These are phyloP conservation scores for Quercus lobata DNA, from an alignment of 331 rosid genomes.

Conservation along the genomic window DNA sequence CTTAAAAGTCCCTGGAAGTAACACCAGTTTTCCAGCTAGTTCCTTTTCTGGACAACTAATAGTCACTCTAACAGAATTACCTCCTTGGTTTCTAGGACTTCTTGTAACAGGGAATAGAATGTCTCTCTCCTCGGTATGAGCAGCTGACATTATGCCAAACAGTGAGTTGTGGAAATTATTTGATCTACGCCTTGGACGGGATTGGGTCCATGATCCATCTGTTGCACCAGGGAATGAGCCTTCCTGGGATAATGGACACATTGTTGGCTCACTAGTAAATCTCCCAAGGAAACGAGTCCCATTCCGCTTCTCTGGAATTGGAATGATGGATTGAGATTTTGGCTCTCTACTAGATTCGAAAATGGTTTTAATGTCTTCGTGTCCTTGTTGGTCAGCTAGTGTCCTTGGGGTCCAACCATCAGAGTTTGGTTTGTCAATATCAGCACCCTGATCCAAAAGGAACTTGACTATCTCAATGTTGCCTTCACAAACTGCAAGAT, in stretches of 20 bases:
- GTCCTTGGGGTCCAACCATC: slow-evolving; percentile 76
- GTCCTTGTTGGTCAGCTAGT: slow-evolving; percentile 87
- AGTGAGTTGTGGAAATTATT: slow-evolving; percentile 72
- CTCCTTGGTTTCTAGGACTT: slow-evolving; percentile 5
- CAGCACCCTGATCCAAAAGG: slow-evolving; percentile 58
- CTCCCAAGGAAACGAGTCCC: slow-evolving; percentile 56
- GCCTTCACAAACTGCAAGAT: slow-evolving; percentile 77
- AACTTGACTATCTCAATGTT: slow-evolving; percentile 51
- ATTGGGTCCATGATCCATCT: slow-evolving; percentile 36
- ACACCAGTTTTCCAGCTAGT: slow-evolving; percentile 61
- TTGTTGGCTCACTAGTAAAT: slow-evolving; percentile 78
- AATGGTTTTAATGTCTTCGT: slow-evolving; percentile 53
- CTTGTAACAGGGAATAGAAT: slow-evolving; percentile 19
- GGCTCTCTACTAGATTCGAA: slow-evolving; percentile 42
- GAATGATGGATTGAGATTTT: slow-evolving; percentile 26
- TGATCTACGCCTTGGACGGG: slow-evolving; percentile 60
- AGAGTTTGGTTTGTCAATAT: slow-evolving; percentile 51
- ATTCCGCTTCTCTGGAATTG: slow-evolving; percentile 34
- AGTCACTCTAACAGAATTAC: slow-evolving; percentile 42
- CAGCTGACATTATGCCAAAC: slow-evolving; percentile 84
- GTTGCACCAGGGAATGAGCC: slow-evolving; percentile 25
- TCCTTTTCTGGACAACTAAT: slow-evolving; percentile 75
- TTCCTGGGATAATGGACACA: slow-evolving; percentile 39
- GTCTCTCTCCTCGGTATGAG: slow-evolving; percentile 53
- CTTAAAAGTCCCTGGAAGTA: slow-evolving; percentile 57